Conservation (phyloP, 176 grass and related monocot species). For the Lolium multiflorum region DNA sequence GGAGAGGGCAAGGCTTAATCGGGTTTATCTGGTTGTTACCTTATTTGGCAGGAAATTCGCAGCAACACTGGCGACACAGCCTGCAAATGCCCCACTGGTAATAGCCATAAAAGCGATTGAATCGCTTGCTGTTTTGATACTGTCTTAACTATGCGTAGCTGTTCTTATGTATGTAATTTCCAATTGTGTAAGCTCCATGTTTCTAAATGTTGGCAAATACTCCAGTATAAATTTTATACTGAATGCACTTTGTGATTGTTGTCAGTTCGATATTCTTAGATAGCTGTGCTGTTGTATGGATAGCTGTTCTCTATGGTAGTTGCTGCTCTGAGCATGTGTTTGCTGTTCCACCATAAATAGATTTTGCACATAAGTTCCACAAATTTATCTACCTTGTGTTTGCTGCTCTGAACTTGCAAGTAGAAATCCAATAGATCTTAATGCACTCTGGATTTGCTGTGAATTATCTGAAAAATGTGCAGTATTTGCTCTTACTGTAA, state of each 20-base stretch:
- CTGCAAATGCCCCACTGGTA: slow-evolving; percentile 46
- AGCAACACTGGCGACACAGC: slow-evolving; percentile 54
- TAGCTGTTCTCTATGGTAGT: neutral
- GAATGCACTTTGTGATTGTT: too few species aligned
- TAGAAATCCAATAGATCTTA: neutral
- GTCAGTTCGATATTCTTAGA: too few species aligned
- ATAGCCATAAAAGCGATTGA: slow-evolving; percentile 12
- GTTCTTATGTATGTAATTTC: slow-evolving; percentile 18
- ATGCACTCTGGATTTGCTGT: neutral
- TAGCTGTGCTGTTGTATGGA: too few species aligned
- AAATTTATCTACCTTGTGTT: too few species aligned
- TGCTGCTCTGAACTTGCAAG: neutral
- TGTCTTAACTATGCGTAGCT: neutral
- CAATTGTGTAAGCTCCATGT: neutral
- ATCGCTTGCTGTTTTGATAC: slow-evolving; percentile 21
- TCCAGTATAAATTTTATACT: too few species aligned
- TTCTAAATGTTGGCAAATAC: too few species aligned
- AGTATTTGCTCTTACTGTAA: neutral
- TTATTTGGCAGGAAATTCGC: slow-evolving; percentile 60
- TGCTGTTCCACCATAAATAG: too few species aligned
- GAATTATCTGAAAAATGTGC: neutral
- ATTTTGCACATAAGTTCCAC: too few species aligned
- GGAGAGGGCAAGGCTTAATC: neutral
- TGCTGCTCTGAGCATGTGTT: neutral
- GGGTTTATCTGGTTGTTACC: neutral